Evolutionary conservation across 768 basidiomycete species (phyloP).

Genomic region (Tricholoma saponaceum): DNA sequence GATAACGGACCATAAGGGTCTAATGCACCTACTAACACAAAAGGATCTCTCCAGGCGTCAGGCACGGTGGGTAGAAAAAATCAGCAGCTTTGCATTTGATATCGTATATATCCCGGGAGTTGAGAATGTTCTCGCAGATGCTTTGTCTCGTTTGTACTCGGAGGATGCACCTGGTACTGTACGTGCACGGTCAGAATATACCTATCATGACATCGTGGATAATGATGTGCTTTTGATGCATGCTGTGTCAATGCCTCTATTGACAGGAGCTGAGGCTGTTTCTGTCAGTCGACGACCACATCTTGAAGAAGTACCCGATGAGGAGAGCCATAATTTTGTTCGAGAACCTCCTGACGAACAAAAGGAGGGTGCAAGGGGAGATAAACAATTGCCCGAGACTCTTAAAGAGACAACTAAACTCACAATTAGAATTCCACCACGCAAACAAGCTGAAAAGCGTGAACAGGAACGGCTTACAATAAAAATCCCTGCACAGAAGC

Average conservation of each 20-base stretch:
- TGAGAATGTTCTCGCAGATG: conserved; percentile 36
- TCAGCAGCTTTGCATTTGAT: conserved; percentile 34
- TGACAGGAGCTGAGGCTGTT: conserved; percentile 2
- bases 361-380: conserved; percentile 16
- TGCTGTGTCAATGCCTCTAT: not conserved
- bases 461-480: not conserved
- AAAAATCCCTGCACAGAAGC: not conserved
- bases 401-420: not conserved
- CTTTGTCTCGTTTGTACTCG: conserved; percentile 28
- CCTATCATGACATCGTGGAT: not conserved
- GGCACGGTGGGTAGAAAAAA: conserved; percentile 33
- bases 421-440: not conserved
- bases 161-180: conserved; percentile 10
- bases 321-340: conserved; percentile 1
- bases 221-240: not conserved
- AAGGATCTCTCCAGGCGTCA: conserved; percentile 31
- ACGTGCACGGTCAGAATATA: conserved; percentile 13
- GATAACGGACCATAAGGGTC: conserved; percentile 31
- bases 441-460: not conserved
- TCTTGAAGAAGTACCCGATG: conserved; percentile 4
- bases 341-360: conserved; percentile 7
- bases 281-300: not conserved
- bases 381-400: too few relatives aligned
- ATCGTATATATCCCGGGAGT: conserved; percentile 29
- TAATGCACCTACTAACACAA: conserved; percentile 28